phyloP scores from a whole-genome alignment of 2,329 filamentous ascomycete genomes.

The Talaromyces sp. region DNA sequence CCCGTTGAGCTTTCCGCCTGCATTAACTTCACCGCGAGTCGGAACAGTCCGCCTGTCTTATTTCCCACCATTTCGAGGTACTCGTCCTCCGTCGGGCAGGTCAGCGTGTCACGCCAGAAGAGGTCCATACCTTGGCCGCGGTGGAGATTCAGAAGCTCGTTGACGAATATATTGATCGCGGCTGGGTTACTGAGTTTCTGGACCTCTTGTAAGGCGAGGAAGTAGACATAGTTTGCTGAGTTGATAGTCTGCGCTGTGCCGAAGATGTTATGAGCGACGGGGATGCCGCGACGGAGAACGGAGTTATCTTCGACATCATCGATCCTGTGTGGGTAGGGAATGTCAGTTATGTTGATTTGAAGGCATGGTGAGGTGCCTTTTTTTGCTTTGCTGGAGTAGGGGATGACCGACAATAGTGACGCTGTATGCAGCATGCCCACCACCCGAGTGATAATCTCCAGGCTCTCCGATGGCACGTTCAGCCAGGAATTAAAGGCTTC shows the following conservation, averaged over 20 bases:
- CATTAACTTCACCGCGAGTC: constrained; percentile 51
- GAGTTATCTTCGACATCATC: constrained; percentile 57
- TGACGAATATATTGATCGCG: constrained; percentile 48
- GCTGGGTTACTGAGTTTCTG: constrained; percentile 43
- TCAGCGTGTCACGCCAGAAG: constrained; percentile 51
- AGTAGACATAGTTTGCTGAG: constrained; percentile 54
- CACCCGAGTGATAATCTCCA: constrained; percentile 47
- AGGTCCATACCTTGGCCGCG: constrained; percentile 54
- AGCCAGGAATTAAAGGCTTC: constrained; percentile 50
- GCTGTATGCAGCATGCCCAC: constrained; percentile 51
- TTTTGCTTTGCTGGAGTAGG: background rate
- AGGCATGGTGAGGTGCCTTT: background rate
- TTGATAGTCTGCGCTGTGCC: constrained; percentile 57
- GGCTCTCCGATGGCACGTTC: constrained; percentile 43
- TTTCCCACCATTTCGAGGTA: constrained; percentile 55
- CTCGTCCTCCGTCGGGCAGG: constrained; percentile 50
- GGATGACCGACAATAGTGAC: constrained; percentile 43
- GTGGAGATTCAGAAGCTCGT: constrained; percentile 52
- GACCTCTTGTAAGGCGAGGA: constrained; percentile 48
- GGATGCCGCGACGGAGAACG: constrained; percentile 50
- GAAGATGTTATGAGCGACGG: constrained; percentile 54
- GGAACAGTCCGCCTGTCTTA: constrained; percentile 53
- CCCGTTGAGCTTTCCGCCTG: constrained; percentile 43
- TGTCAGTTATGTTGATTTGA: background rate
- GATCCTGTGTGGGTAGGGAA: constrained; percentile 31